Evolutionary conservation across 108 stramenopile genomes (phyloP), one percentile per base, ranked within the genome.

Genomic region (Asterionellopsis glacialis): DNA sequence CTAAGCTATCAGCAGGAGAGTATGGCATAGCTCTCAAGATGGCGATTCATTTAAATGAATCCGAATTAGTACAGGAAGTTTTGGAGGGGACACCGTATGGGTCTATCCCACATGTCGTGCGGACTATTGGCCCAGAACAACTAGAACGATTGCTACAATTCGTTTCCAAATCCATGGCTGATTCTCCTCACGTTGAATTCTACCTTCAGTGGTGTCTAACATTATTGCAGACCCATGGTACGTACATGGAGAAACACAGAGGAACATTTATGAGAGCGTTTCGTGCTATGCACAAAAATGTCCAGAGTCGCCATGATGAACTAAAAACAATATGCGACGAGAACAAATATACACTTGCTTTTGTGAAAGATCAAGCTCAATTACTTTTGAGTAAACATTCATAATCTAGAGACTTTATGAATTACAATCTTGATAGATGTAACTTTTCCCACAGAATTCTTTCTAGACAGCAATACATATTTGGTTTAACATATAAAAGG

Each of bases 161-260:
- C 51, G 26, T 95, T 4, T 80, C 83, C 0, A 90, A 87, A 62
- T 75, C 75, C 56, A 87, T 92, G 78, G 73, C 75, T 27, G 74
- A 78, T 16, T 86, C 90, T n/a, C 88, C 90, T 5, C 94, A 95
- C 55, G 63, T 95, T 13, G 90, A 95, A 68, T 95, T 86, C 56
- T 95, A 90, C 54, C 74, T 95, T 16, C 73, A 83, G 51, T 95
- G 90, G 90, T 83, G 84, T 44, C 63, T 91, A 22, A 76, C 83
- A 50, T 54, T 92, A 58, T 79, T 90, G 43, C 80, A 85, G 57
- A 77, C 66, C 1, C 88, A 95, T 57, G 94, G 90, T 2, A 57
- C 81, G 0, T 72, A 83, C 56, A 85, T 95, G 84, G 90, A 95
- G 57, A 85, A 76, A 63, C 75, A 87, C 45, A 64, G 85, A 55